phyloP scores from a whole-genome alignment of 306 rosid species.

The Vachellia collinsii region DNA sequence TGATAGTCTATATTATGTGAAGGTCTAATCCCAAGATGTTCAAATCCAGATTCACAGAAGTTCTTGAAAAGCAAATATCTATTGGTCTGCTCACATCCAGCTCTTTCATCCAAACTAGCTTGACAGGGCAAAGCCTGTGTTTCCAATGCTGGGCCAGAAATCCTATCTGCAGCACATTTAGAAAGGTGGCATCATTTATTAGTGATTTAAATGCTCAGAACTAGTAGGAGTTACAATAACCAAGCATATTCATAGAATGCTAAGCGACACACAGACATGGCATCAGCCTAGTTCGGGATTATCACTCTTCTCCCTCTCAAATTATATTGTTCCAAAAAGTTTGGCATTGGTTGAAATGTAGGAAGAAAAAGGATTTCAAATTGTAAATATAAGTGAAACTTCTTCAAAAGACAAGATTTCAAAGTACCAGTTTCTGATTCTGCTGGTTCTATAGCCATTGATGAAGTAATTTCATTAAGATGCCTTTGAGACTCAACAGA shows the following conservation, averaged over 20 bases:
- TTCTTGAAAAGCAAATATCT: slow-evolving; percentile 58
- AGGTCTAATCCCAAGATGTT: slow-evolving; percentile 65
- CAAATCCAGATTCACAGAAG: slow-evolving; percentile 69
- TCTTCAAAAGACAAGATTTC: not conserved
- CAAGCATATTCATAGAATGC: slow-evolving; percentile 22
- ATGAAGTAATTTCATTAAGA: slow-evolving; percentile 43
- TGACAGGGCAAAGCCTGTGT: slow-evolving; percentile 35
- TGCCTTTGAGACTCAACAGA: slow-evolving; percentile 39
- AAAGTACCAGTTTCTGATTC: slow-evolving; percentile 52
- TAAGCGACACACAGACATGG: not conserved
- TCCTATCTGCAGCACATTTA: slow-evolving; percentile 49
- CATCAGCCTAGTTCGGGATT: slow-evolving; percentile 19
- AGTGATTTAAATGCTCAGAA: slow-evolving; percentile 20
- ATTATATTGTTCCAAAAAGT: slow-evolving; percentile 2
- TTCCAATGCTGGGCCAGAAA: slow-evolving; percentile 35
- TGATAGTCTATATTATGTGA: slow-evolving; percentile 50
- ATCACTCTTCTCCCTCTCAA: slow-evolving; percentile 7
- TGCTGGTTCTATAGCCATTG: slow-evolving; percentile 22
- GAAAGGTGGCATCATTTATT: slow-evolving; percentile 10
- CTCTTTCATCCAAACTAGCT: slow-evolving; percentile 39
- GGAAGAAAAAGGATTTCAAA: slow-evolving; percentile 20
- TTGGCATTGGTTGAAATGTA: slow-evolving; percentile 20
- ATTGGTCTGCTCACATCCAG: slow-evolving; percentile 42
- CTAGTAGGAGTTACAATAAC: slow-evolving; percentile 29
- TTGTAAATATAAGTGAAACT: slow-evolving; percentile 8